A percentile compares a stretch with the other conserved stretches of the same genome.
These are phyloP conservation scores for Anthostomella pinea DNA, from an alignment of 2,329 filamentous ascomycete genomes.

Conservation along the genomic window DNA sequence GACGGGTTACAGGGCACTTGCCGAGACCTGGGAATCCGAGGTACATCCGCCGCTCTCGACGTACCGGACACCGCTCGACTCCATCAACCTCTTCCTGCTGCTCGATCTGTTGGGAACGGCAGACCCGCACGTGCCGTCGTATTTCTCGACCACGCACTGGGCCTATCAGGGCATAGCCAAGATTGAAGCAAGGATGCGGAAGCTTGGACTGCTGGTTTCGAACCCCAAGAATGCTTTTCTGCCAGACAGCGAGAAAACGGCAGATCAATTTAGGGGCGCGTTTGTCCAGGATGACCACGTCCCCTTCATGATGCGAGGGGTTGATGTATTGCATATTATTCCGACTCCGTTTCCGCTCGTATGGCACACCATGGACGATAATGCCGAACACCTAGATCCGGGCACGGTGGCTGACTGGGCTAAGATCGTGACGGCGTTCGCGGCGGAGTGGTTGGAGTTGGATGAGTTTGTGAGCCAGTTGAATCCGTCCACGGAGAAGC, in stretches of 20 bases:
- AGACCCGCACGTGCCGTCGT: constrained; percentile 72
- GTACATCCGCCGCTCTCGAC: constrained; percentile 69
- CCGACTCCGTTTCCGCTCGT: constrained; percentile 76
- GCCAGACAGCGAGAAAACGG: constrained; percentile 55
- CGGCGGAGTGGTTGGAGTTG: constrained; percentile 89
- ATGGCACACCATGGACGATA: constrained; percentile 85
- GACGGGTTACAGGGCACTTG: constrained; percentile 56
- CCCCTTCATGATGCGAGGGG: constrained; percentile 83
- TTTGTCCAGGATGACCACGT: constrained; percentile 84
- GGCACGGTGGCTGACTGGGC: constrained; percentile 84
- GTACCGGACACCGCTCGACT: constrained; percentile 69
- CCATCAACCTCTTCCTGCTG: constrained; percentile 87
- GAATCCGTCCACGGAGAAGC: constrained; percentile 6
- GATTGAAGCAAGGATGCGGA: constrained; percentile 71
- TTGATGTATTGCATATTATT: constrained; percentile 87
- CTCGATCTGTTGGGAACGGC: constrained; percentile 79
- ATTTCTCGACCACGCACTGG: constrained; percentile 90
- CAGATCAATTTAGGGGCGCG: constrained; percentile 44
- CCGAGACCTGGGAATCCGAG: constrained; percentile 73
- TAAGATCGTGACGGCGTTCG: constrained; percentile 77
- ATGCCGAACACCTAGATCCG: constrained; percentile 79
- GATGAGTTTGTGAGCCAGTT: constrained; percentile 27
- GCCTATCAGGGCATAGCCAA: constrained; percentile 75
- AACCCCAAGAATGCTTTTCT: constrained; percentile 58
- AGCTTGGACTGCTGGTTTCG: constrained; percentile 54